phyloP scores from a whole-genome alignment of 257 asterid genomes.

The Leptodermis oblonga region DNA sequence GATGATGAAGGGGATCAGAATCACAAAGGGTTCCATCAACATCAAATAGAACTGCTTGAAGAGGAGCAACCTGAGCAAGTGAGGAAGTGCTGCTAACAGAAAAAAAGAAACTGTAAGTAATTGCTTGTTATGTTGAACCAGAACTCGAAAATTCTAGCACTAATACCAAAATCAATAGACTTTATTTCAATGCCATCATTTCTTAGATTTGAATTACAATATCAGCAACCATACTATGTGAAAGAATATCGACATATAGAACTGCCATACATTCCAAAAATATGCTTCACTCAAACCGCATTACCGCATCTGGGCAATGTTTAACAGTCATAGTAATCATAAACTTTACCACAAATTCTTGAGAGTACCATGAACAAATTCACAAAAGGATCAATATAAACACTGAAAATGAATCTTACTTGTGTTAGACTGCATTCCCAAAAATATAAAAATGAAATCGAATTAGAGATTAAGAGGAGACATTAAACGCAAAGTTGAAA shows the following conservation, averaged over 20 bases:
- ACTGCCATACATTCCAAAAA: background rate
- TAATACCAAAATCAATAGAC: background rate
- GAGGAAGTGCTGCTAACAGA: conserved; percentile 48
- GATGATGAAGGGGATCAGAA: conserved; percentile 78
- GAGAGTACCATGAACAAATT: too few relatives aligned
- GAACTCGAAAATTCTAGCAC: background rate
- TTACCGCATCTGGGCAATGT: background rate
- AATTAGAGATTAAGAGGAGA: background rate
- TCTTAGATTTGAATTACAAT: background rate
- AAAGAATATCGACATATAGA: background rate
- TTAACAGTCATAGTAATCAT: background rate
- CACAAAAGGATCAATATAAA: background rate
- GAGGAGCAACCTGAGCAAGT: conserved; percentile 67
- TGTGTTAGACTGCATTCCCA: background rate
- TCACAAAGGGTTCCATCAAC: conserved; percentile 92
- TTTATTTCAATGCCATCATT: background rate
- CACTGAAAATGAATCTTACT: background rate
- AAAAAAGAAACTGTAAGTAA: conserved; percentile 7
- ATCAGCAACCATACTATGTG: background rate
- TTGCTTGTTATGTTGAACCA: background rate
- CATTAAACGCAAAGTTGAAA: background rate
- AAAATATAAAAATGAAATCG: background rate
- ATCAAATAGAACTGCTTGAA: conserved; percentile 90
- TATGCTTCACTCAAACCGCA: background rate
- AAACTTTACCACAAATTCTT: background rate